A percentile compares a stretch with the other conserved stretches of the same genome.
phyloP scores from a whole-genome alignment of 306 rosid genomes.

The Trifolium repens region DNA sequence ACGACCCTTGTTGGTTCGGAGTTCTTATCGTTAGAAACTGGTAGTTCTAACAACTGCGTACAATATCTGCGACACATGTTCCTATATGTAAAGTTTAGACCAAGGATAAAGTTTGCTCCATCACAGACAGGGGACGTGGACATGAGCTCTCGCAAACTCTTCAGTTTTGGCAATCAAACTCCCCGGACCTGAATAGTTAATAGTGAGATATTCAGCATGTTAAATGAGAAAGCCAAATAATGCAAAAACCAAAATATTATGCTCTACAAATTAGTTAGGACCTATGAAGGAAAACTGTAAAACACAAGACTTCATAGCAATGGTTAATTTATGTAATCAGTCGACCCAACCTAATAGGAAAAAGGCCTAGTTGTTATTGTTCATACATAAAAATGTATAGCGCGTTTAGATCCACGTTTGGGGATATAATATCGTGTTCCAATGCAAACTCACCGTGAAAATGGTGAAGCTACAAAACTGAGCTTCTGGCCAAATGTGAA shows the following conservation, averaged over 20 bases:
- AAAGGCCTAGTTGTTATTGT: no score
- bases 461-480: no score
- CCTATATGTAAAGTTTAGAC: conserved; percentile 73
- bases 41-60: conserved; percentile 55
- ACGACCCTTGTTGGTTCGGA: conserved; percentile 44
- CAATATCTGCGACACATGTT: conserved; percentile 86
- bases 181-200: conserved; percentile 60
- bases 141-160: conserved; percentile 88
- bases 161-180: conserved; percentile 76
- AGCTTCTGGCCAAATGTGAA: no score
- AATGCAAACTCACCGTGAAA: no score
- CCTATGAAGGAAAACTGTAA: background rate
- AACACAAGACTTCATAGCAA: no score
- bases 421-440: no score
- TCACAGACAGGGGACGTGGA: conserved; percentile 83
- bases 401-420: no score
- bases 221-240: conserved; percentile 21
- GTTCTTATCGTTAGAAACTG: conserved; percentile 30
- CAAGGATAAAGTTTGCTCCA: conserved; percentile 67
- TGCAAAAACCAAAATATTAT: conserved; percentile 1
- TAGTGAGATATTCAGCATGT: conserved; percentile 26
- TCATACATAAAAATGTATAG: no score
- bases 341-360: no score
- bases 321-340: no score
- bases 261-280: background rate